Evolutionary conservation across 345 rosid genomes (phyloP).

Genomic region (Lumnitzera racemosa): DNA sequence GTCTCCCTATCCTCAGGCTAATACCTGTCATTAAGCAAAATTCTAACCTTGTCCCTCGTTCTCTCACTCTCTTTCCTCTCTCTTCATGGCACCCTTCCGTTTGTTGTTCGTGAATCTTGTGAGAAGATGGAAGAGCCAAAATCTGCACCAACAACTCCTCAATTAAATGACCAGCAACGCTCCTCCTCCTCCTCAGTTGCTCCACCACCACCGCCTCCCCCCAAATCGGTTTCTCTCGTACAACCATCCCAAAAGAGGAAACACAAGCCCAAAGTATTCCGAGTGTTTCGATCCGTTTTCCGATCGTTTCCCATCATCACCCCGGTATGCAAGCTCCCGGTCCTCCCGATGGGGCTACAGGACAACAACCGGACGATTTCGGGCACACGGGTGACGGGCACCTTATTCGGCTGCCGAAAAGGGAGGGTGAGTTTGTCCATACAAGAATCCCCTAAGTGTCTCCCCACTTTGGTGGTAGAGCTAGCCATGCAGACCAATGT

Average conservation of each 20-base stretch:
- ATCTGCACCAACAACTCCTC: slow-evolving; percentile 10
- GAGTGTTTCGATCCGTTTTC: slow-evolving; percentile 51
- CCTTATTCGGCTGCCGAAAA: slow-evolving; percentile 66
- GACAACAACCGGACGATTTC: slow-evolving; percentile 26
- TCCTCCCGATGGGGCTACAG: slow-evolving; percentile 28
- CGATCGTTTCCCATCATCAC: slow-evolving; percentile 57
- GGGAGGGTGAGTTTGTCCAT: slow-evolving; percentile 65
- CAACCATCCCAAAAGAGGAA: slow-evolving; percentile 57
- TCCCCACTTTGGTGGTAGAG: slow-evolving; percentile 54
- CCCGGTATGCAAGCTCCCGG: slow-evolving; percentile 51
- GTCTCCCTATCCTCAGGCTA: too few species aligned
- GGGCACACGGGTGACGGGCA: slow-evolving; percentile 45
- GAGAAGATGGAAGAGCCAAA: slow-evolving; percentile 56
- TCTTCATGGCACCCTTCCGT: slow-evolving; percentile 21
- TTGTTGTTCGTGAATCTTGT: slow-evolving; percentile 15
- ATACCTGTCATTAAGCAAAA: too few species aligned
- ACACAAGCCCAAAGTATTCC: slow-evolving; percentile 29
- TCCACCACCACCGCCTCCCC: slow-evolving; percentile 16
- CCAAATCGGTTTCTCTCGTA: slow-evolving; percentile 38
- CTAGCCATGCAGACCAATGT: slow-evolving; percentile 53
- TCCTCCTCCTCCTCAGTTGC: slow-evolving; percentile 9
- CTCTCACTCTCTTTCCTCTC: too few species aligned
- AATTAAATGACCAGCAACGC: background rate
- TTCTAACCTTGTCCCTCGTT: too few species aligned
- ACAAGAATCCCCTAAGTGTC: slow-evolving; percentile 58